Percentiles rank a stretch among this genome's conserved stretches.
Evolutionary conservation across 163 green algal genomes (phyloP).

Genomic region (Scenedesmus sp.): DNA sequence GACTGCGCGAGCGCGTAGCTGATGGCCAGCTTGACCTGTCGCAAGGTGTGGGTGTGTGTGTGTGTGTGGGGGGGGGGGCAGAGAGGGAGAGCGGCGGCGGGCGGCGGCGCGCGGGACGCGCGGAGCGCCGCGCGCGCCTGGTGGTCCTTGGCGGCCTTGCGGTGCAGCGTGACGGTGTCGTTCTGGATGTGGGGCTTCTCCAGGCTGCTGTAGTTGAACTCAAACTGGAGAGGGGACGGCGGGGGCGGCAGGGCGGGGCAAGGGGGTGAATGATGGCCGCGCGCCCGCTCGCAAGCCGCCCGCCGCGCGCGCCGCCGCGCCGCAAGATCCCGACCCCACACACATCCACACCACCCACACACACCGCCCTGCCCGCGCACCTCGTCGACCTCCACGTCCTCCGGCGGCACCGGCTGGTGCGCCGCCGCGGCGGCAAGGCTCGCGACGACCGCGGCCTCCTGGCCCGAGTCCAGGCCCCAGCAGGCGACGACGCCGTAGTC

Average conservation of each 20-base stretch:
- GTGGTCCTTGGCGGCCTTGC: constrained; percentile 54
- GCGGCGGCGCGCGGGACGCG: too few relatives aligned
- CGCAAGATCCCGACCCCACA: too few relatives aligned
- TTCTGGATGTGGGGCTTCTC: constrained; percentile 90
- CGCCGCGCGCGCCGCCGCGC: too few relatives aligned
- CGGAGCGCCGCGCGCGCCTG: constrained; percentile 35
- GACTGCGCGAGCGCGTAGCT: constrained; percentile 79
- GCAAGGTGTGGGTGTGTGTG: constrained; percentile 40
- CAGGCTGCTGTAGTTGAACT: constrained; percentile 76
- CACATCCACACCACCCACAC: too few relatives aligned
- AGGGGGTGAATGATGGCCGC: too few relatives aligned
- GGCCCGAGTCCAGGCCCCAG: constrained; percentile 49
- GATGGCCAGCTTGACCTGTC: constrained; percentile 83
- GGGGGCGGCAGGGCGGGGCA: background rate
- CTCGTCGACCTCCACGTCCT: constrained; percentile 76
- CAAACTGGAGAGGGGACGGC: constrained; percentile 51
- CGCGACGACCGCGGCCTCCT: constrained; percentile 30
- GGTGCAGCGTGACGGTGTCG: constrained; percentile 82
- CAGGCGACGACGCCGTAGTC: constrained; percentile 47
- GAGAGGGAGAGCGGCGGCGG: too few relatives aligned
- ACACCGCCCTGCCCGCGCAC: too few relatives aligned
- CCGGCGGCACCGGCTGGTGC: constrained; percentile 50
- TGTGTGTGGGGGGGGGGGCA: constrained; percentile 49
- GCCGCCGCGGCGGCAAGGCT: constrained; percentile 23
- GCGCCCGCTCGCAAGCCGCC: too few relatives aligned